Conservation (phyloP, 164 flowering plant species). For the Nelumbo lutea region DNA sequence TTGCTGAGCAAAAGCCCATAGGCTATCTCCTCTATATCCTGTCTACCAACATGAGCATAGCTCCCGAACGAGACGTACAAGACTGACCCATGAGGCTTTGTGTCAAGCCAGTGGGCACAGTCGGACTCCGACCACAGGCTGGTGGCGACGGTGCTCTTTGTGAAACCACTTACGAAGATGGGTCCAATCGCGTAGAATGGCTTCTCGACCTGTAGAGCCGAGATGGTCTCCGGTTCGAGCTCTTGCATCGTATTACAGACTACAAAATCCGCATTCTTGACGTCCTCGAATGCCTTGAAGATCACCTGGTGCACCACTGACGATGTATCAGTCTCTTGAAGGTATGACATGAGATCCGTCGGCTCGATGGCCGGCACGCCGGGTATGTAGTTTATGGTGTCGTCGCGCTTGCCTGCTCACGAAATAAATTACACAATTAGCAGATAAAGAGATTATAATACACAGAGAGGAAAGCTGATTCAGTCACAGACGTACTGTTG, state of each 20-base stretch:
- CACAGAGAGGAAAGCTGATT: constrained; percentile 1
- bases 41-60: constrained; percentile 54
- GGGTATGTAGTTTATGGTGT: constrained; percentile 68
- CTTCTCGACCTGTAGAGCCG: constrained; percentile 37
- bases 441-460: not conserved
- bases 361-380: constrained; percentile 61
- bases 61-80: constrained; percentile 81
- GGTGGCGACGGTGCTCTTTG: constrained; percentile 40
- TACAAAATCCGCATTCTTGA: constrained; percentile 48
- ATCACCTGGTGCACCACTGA: constrained; percentile 56
- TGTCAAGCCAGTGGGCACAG: constrained; percentile 68
- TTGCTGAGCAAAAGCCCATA: constrained; percentile 47
- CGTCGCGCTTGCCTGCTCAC: constrained; percentile 42
- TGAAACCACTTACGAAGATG: constrained; percentile 37
- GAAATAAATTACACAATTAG: not conserved
- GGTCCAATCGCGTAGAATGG: constrained; percentile 73
- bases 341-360: constrained; percentile 57
- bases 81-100: constrained; percentile 56
- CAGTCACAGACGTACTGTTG: constrained; percentile 28
- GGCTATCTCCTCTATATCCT: constrained; percentile 57
- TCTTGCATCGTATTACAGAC: constrained; percentile 70
- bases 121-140: constrained; percentile 81
- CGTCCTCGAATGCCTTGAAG: constrained; percentile 50
- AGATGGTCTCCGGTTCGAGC: constrained; percentile 52
- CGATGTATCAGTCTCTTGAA: constrained; percentile 45